Percentiles rank a stretch among this genome's conserved stretches.
Evolutionary conservation across 441 rosid species (phyloP).

Genomic region (Aleurites moluccanus): DNA sequence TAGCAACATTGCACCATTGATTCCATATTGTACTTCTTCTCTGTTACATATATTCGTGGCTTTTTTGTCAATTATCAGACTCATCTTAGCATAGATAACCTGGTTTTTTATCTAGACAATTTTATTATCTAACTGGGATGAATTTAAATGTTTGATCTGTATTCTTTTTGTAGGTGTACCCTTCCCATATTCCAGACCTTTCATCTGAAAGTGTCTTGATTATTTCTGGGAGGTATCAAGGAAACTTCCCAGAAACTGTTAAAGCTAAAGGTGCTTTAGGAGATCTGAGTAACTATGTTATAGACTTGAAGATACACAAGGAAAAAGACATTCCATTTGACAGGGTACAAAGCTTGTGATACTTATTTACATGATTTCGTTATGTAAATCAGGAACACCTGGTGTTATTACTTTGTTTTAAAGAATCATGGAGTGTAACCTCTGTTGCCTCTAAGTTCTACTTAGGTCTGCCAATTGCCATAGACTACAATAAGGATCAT

Average conservation of each 20-base stretch:
- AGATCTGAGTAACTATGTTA: conserved; percentile 52
- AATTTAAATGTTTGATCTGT: conserved; percentile 17
- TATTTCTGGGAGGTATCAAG: conserved; percentile 70
- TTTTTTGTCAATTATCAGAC: background rate
- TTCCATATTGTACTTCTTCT: background rate
- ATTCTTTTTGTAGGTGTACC: conserved; percentile 50
- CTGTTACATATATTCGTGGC: background rate
- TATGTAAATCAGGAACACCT: background rate
- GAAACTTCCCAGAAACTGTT: conserved; percentile 62
- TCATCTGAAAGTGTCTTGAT: conserved; percentile 60
- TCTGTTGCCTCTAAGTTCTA: background rate
- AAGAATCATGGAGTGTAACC: background rate
- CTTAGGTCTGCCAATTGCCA: background rate
- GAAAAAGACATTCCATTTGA: conserved; percentile 71
- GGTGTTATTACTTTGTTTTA: background rate
- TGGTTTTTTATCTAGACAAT: background rate
- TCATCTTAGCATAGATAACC: background rate
- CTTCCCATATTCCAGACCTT: conserved; percentile 72
- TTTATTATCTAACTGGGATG: no score
- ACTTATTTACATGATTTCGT: background rate
- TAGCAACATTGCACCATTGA: background rate
- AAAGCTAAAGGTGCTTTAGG: conserved; percentile 64
- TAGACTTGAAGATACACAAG: conserved; percentile 61
- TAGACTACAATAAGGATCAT: no score
- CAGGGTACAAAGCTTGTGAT: conserved; percentile 44